These are phyloP conservation scores for Acrodontium crateriforme DNA, from an alignment of 2,329 filamentous ascomycete genomes.

Conservation along the genomic window DNA sequence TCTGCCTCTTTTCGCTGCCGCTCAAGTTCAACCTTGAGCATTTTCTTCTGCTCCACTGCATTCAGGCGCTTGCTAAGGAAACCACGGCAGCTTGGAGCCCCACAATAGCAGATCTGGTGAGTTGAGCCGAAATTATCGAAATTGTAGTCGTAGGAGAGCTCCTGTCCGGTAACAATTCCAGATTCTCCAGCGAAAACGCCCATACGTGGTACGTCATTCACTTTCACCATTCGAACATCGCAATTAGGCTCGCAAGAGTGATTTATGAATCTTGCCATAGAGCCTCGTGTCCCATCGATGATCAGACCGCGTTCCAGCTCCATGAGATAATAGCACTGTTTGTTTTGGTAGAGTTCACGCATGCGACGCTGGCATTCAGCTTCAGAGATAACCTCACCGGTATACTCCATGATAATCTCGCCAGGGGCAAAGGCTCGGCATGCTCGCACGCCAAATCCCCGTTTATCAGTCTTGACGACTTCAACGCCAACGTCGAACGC, in stretches of 20 bases:
- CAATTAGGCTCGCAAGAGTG: conserved; percentile 96
- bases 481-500: conserved; percentile 90
- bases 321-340: conserved; percentile 98
- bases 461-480: conserved; percentile 77
- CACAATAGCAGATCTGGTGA: conserved; percentile 47
- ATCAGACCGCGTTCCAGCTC: conserved; percentile 98
- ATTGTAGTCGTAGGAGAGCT: conserved; percentile 87
- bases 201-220: conserved; percentile 87
- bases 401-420: conserved; percentile 97
- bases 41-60: conserved; percentile 17
- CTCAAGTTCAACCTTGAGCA: conserved; percentile 15
- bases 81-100: conserved; percentile 46
- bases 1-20: conserved; percentile 12
- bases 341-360: conserved; percentile 86
- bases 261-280: conserved; percentile 94
- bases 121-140: conserved; percentile 37
- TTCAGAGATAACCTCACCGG: conserved; percentile 92
- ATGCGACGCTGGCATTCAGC: conserved; percentile 86
- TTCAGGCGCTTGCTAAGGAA: conserved; percentile 32
- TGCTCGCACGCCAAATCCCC: conserved; percentile 82
- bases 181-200: conserved; percentile 84
- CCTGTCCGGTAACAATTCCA: conserved; percentile 87
- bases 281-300: conserved; percentile 90
- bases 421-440: conserved; percentile 76
- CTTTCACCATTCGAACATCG: conserved; percentile 72